These are phyloP conservation scores for Cryptococcus sp. DNA, from an alignment of 1,284 basidiomycete genomes.

Conservation along the genomic window DNA sequence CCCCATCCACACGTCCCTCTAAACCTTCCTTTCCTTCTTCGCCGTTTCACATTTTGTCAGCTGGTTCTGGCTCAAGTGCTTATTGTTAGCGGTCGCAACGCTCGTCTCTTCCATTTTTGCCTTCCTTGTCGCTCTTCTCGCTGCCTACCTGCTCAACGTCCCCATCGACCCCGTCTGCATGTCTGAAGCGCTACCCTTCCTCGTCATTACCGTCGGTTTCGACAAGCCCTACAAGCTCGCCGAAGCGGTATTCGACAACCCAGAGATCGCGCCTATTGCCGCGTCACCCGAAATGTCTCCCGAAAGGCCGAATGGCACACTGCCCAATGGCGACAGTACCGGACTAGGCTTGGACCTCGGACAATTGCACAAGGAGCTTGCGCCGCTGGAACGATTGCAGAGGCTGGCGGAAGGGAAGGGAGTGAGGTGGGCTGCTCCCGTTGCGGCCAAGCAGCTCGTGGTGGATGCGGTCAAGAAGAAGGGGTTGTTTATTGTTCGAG, in stretches of 20 bases:
- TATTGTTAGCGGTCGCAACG: conserved; percentile 61
- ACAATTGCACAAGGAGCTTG: conserved; percentile 42
- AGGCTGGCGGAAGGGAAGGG: conserved; percentile 44
- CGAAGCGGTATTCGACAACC: conserved; percentile 81
- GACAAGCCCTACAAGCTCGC: conserved; percentile 94
- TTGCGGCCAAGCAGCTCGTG: conserved; percentile 75
- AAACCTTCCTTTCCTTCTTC: conserved; percentile 1
- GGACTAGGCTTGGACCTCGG: conserved; percentile 39
- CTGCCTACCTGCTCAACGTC: conserved; percentile 76
- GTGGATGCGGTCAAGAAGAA: conserved; percentile 72
- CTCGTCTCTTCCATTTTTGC: conserved; percentile 80
- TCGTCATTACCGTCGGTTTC: conserved; percentile 95
- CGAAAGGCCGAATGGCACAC: conserved; percentile 15
- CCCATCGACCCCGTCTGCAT: conserved; percentile 88
- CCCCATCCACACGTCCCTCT: conserved; percentile 1
- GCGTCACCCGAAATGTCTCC: conserved; percentile 47
- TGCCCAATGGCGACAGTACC: conserved; percentile 19
- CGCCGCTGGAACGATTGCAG: conserved; percentile 44
- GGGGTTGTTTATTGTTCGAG: conserved; percentile 79
- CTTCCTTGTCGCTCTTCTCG: conserved; percentile 78
- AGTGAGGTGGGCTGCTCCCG: conserved; percentile 51
- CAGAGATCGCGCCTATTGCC: conserved; percentile 56
- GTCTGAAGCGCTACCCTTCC: conserved; percentile 92
- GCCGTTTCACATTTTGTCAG: too few species aligned
- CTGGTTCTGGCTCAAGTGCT: too few species aligned